A percentile compares a stretch with the other conserved stretches of the same genome.
These are phyloP conservation scores for Termitomyces sp. DNA, from an alignment of 768 basidiomycete genomes.

Conservation along the genomic window DNA sequence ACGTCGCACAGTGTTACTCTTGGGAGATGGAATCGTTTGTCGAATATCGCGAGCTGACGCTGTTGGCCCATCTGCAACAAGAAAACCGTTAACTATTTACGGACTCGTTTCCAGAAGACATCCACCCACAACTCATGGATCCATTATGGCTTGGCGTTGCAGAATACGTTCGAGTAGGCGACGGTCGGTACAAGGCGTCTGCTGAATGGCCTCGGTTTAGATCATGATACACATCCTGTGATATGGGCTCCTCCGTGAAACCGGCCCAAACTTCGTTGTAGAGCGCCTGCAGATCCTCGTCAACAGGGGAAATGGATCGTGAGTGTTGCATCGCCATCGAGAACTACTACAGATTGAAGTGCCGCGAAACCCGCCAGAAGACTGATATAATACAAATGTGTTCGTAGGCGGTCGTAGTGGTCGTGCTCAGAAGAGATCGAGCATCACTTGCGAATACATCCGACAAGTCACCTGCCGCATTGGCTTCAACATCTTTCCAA, in stretches of 20 bases:
- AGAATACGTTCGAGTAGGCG: conserved; percentile 9
- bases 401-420: conserved; percentile 23
- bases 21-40: conserved; percentile 18
- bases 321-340: conserved; percentile 42
- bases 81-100: conserved; percentile 1
- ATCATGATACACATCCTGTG: conserved; percentile 28
- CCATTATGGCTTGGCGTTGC: conserved; percentile 9
- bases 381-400: neutral
- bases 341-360: conserved; percentile 17
- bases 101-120: neutral
- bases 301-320: conserved; percentile 39
- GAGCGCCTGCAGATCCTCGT: conserved; percentile 66
- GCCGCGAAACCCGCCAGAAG: neutral
- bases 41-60: conserved; percentile 10
- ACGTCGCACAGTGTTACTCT: conserved; percentile 26
- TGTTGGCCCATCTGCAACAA: conserved; percentile 9
- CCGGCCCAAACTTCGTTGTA: conserved; percentile 73
- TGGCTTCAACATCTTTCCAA: neutral
- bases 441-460: conserved; percentile 9
- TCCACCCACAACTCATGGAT: conserved; percentile 15
- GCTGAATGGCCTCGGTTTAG: conserved; percentile 31
- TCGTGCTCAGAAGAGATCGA: conserved; percentile 9
- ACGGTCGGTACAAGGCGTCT: conserved; percentile 16
- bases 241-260: conserved; percentile 42
- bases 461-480: conserved; percentile 12